Evolutionary conservation across 2,329 filamentous ascomycete genomes (phyloP).

Genomic region (Mollisia scopiformis): DNA sequence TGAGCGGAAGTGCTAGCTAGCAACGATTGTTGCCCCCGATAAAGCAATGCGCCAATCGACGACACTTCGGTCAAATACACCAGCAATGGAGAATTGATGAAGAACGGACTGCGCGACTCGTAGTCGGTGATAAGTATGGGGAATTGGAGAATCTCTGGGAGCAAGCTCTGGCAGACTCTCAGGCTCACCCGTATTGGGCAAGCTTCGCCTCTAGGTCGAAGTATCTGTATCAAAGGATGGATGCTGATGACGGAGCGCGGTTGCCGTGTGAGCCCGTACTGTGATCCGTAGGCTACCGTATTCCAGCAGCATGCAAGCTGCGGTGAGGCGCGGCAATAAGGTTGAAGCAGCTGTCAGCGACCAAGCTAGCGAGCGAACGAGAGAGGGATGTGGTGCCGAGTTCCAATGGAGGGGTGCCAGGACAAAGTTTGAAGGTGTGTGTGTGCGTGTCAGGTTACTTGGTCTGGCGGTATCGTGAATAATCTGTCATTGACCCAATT

Average conservation of each 20-base stretch:
- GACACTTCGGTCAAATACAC: not conserved
- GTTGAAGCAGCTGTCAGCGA: not conserved
- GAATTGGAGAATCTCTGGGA: not conserved
- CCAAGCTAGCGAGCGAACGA: not conserved
- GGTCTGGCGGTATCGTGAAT: no score
- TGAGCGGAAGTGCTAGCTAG: conserved; percentile 1
- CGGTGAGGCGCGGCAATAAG: no score
- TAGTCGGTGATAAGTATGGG: not conserved
- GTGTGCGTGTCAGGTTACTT: not conserved
- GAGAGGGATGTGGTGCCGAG: not conserved
- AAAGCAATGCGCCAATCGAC: conserved; percentile 2
- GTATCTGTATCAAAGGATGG: conserved; percentile 10
- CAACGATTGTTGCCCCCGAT: conserved; percentile 3
- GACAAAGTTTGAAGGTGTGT: not conserved
- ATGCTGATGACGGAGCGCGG: not conserved
- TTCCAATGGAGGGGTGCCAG: not conserved
- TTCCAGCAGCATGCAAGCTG: no score
- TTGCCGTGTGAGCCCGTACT: not conserved
- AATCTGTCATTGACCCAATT: not conserved
- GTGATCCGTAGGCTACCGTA: not conserved
- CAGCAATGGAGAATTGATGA: not conserved
- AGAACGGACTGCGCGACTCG: not conserved
- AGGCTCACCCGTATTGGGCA: not conserved
- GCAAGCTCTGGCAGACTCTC: not conserved
- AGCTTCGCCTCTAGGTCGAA: not conserved